A percentile compares a stretch with the other conserved stretches of the same genome.
These are phyloP conservation scores for Colletotrichum plurivorum DNA, from an alignment of 2,329 filamentous ascomycete species.

Conservation along the genomic window DNA sequence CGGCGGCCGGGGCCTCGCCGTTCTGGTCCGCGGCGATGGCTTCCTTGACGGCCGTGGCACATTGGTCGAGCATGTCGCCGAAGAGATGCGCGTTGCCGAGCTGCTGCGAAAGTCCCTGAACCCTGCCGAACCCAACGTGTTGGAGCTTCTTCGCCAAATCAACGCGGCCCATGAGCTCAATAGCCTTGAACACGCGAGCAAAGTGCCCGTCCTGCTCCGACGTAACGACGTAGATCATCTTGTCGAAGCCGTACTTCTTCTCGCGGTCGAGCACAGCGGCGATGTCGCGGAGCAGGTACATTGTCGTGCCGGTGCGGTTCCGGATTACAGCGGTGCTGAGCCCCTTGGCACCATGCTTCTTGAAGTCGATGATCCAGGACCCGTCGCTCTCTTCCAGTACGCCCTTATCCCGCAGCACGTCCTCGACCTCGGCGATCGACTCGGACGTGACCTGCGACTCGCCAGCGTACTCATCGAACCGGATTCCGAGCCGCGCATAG, in stretches of 20 bases:
- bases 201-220: constrained; percentile 54
- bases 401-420: constrained; percentile 70
- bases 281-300: constrained; percentile 79
- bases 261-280: constrained; percentile 75
- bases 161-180: constrained; percentile 53
- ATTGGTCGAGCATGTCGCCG: constrained; percentile 69
- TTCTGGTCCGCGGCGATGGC: constrained; percentile 82
- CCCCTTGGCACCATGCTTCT: constrained; percentile 77
- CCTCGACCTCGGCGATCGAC: constrained; percentile 73
- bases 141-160: constrained; percentile 52
- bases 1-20: constrained; percentile 70
- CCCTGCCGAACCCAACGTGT: constrained; percentile 63
- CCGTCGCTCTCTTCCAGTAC: constrained; percentile 76
- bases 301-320: constrained; percentile 73
- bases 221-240: constrained; percentile 57
- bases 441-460: constrained; percentile 69
- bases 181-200: constrained; percentile 48
- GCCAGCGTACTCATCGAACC: constrained; percentile 76
- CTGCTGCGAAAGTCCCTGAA: constrained; percentile 58
- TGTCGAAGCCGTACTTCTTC: constrained; percentile 60
- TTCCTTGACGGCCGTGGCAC: constrained; percentile 58
- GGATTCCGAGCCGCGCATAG: constrained; percentile 73
- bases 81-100: constrained; percentile 67
- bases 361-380: constrained; percentile 78
- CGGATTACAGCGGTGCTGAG: constrained; percentile 77